Base-by-base conservation (phyloP, 129 eudicot genomes). In the Glebionis coronaria region DNA sequence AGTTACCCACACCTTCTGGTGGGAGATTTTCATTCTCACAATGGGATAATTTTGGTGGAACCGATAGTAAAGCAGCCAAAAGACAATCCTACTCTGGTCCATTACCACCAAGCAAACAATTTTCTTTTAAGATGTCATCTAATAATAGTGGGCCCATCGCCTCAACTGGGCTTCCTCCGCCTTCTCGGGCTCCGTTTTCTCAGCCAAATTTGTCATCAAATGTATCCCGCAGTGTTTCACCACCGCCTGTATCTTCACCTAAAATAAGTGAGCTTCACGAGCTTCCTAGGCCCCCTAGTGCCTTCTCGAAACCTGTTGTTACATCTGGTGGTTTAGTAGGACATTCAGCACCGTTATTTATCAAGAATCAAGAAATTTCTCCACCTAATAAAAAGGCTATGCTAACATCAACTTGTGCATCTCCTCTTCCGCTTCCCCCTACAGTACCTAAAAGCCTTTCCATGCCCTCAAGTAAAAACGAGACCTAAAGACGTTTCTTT, bases 181-280 rank as follows among this genome's bases (percentile, higher is more conserved):
- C 76, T 29, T 68, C 77, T 16, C 87, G 79, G 47, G 68, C 61
- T 10, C 77, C 80, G 3, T 40, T 65, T 45, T 21, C 84, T 35
- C 83, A 72, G 60, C 72, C 75, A 12, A 70, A 83, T 28, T 69
- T 84, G 47, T 40, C 78, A 58, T 40, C 81, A 9, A 80, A 78
- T 55, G 67, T 78, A 54, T 62, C 87, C 3, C 73, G 67, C 21
- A 83, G 79, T 71, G 83, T 63, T 56, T 91, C 95, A 65, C 87
- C 95, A 29, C 85, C 95, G 52, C 80, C 69, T 35, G 40, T 71
- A 23, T 83, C 98, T 62, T 87, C 96, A 25, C 96, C 92, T 28
- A 86, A 76, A 70, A 84, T 86, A 77, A 88, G 85, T 40, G 98
- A 88, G 88, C 96, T 86, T 72, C 95, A 86, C 70, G 96, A 93